Conservation (phyloP, 345 rosid species). For the Physaria fendleri region DNA sequence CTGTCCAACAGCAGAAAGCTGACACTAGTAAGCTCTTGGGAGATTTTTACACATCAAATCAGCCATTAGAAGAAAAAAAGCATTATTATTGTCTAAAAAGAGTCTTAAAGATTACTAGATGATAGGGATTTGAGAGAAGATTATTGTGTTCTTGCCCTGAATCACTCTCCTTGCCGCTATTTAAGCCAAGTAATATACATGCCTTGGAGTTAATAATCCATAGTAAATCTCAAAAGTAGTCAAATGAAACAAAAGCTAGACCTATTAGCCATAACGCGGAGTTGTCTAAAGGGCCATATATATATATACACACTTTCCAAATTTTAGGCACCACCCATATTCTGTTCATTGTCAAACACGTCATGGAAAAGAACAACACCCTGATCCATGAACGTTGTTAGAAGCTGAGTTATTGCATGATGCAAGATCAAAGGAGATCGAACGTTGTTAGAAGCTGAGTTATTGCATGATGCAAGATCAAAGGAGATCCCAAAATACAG, state of each 20-base stretch:
- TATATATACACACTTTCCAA: too few species aligned
- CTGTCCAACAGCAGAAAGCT: slow-evolving; percentile 41
- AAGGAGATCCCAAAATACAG: neutral
- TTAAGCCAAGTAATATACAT: slow-evolving; percentile 14
- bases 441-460: slow-evolving; percentile 10
- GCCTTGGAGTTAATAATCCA: slow-evolving; percentile 4
- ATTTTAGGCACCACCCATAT: slow-evolving; percentile 84
- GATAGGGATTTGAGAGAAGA: slow-evolving; percentile 90
- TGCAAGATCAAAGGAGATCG: neutral
- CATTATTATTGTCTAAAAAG: slow-evolving; percentile 1
- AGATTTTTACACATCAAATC: slow-evolving; percentile 7
- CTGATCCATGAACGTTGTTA: slow-evolving; percentile 39
- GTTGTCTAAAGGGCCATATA: slow-evolving; percentile 99
- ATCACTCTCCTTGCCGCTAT: slow-evolving; percentile 84
- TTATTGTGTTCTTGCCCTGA: slow-evolving; percentile 73
- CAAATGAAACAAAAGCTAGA: slow-evolving; percentile 15
- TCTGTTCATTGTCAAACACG: slow-evolving; percentile 76
- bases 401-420: slow-evolving; percentile 10
- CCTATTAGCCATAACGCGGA: slow-evolving; percentile 91
- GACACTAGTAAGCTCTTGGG: slow-evolving; percentile 15
- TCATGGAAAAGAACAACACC: slow-evolving; percentile 94
- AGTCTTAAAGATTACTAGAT: slow-evolving; percentile 56
- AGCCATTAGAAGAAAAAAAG: neutral
- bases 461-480: slow-evolving; percentile 5
- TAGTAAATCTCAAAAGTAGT: neutral